Evolutionary conservation across 2,329 filamentous ascomycete species (phyloP).

Genomic region (Trichoderma citrinoviride): DNA sequence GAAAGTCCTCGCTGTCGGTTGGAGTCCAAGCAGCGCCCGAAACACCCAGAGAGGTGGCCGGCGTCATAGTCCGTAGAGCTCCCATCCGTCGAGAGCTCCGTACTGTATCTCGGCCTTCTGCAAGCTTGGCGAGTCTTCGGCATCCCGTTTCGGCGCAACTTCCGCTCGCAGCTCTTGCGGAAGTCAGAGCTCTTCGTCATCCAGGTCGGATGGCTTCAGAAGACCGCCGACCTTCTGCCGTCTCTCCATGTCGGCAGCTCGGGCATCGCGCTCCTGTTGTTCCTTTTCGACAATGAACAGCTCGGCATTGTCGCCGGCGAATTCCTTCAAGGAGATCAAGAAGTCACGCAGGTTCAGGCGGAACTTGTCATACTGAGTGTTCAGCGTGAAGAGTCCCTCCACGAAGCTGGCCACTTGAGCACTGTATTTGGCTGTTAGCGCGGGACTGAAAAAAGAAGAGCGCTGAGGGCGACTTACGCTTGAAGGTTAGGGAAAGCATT

Average conservation of each 20-base stretch:
- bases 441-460: background rate
- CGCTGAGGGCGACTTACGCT: slow-evolving; percentile 57
- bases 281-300: slow-evolving; percentile 93
- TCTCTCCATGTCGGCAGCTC: slow-evolving; percentile 84
- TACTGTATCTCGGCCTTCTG: slow-evolving; percentile 30
- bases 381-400: slow-evolving; percentile 81
- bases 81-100: slow-evolving; percentile 57
- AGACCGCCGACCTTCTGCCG: slow-evolving; percentile 93
- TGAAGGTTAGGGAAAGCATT: slow-evolving; percentile 94
- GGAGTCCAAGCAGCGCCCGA: background rate
- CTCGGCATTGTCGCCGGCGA: slow-evolving; percentile 91
- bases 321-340: slow-evolving; percentile 95
- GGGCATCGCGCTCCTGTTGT: slow-evolving; percentile 80
- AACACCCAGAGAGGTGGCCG: background rate
- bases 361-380: slow-evolving; percentile 89
- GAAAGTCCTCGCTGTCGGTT: background rate
- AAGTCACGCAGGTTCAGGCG: slow-evolving; percentile 95
- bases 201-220: slow-evolving; percentile 95
- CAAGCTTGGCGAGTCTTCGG: slow-evolving; percentile 24
- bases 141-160: slow-evolving; percentile 44
- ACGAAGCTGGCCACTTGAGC: slow-evolving; percentile 88
- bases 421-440: slow-evolving; percentile 51
- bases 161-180: slow-evolving; percentile 64
- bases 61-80: slow-evolving; percentile 58
- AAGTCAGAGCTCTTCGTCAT: slow-evolving; percentile 88